Evolutionary conservation across 768 basidiomycete genomes (phyloP), one percentile per base, ranked within the genome.

Genomic region (Boletus sensibilis): DNA sequence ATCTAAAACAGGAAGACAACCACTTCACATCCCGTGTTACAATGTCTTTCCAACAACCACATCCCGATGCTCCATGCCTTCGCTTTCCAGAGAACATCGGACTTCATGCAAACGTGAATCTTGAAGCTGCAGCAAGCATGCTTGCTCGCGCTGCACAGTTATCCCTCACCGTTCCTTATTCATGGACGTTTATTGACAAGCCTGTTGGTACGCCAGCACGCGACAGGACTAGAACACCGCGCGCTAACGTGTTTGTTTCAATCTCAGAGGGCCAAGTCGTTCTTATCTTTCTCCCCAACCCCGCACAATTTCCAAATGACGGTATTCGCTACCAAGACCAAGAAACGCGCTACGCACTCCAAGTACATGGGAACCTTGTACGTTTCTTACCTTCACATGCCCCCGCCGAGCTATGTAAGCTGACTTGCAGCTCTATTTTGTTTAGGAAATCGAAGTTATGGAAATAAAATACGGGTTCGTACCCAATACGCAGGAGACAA

Each of bases 391-490:
- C 38, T 50, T 47, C 13, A n/a, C n/a, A 14, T 37, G 25, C 9
- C 10, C 12, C 11, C 7, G 3, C 10, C 12, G 8, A 34, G 12
- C 29, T 5, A 20, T 50, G 35, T 34, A 4, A 11, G 4, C 29
- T 48, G 21, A 73, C 5, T 18, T 10, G 6, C 5, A 4, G 5
- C 31, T 12, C 14, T 31, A 14, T 35, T 33, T 43, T 33, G 6
- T 21, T 54, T 59, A 91, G 88, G 91, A 93, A 70, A 78, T 94
- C 16, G 92, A 93, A 74, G 79, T 92, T 1, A 68, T 76, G 53
- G 91, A 94, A 69, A 71, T 81, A 27, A 91, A 88, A 67, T 85
- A 72, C 63, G 91, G 92, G 2, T 94, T 90, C 68, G 70, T 89
- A n/a, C 91, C 91, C 16, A 80, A 79, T 40, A 74, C 77, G 2